Evolutionary conservation across 139 green algal species (phyloP), one percentile per base, ranked within the genome.

Genomic region (Volvox reticuliferus): DNA sequence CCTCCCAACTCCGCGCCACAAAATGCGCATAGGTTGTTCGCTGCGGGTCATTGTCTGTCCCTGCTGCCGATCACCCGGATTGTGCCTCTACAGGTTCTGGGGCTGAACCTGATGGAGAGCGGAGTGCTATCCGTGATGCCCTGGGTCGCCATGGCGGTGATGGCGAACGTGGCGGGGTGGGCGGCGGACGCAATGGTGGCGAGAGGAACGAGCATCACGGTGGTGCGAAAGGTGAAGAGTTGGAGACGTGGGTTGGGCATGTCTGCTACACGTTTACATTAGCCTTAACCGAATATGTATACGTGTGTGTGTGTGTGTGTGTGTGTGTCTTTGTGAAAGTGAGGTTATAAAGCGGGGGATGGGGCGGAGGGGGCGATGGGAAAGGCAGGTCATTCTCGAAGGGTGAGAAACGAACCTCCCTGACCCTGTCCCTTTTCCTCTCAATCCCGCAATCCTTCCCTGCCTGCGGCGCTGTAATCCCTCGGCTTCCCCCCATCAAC

Each of bases 131-230:
- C 92, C 28, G 97, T 99, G 69, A 95, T 99, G 85, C 98, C 98
- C n/a, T 99, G 98, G 98, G 82, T 99, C 33, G 98, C 96, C 0
- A 99, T 99, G 98, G 97, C 97, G 17, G 55, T 99, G 0, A 92
- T 92, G 30, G 94, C 97, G 67, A 99, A 99, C 92, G 82, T 98
- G 75, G 97, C 96, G 21, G 98, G 98, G 76, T 99, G 96, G 97
- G 95, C 99, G 22, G 98, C 98, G 1, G 98, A 99, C 94, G 93
- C 90, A 2, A 69, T 99, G 81, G 95, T 99, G 14, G 81, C 84
- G 17, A 80, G 89, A 16, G 98, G 98, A 0, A 73, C 91, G 26
- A 93, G 35, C 55, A 93, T 99, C 33, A 99, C 98, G 32, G 44
- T 61, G 12, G 97, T 99, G 33, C 95, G 98, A 37, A 99, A 99